phyloP scores from a whole-genome alignment of 441 rosid species.

The Gossypium armourianum region DNA sequence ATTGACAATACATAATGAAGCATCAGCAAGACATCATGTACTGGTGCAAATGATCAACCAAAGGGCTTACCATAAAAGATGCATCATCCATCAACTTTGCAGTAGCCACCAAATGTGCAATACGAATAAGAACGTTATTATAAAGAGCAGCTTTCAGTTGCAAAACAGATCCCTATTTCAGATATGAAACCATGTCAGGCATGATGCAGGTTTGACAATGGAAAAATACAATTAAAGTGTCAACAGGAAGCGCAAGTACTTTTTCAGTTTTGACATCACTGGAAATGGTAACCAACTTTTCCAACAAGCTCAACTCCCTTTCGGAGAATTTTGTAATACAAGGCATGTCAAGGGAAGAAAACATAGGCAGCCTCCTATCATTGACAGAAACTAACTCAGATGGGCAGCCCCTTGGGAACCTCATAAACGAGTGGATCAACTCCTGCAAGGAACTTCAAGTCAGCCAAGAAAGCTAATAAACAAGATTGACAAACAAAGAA shows the following conservation, averaged over 20 bases:
- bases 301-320: slow-evolving; percentile 40
- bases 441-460: slow-evolving; percentile 44
- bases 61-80: slow-evolving; percentile 51
- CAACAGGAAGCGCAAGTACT: slow-evolving; percentile 25
- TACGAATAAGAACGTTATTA: slow-evolving; percentile 49
- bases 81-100: slow-evolving; percentile 42
- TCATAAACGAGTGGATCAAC: slow-evolving; percentile 59
- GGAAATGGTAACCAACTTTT: slow-evolving; percentile 50
- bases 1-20: slow-evolving; percentile 22
- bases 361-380: slow-evolving; percentile 24
- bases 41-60: slow-evolving; percentile 3
- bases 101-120: slow-evolving; percentile 51
- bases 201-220: neutral
- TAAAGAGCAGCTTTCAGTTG: slow-evolving; percentile 49
- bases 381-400: slow-evolving; percentile 25
- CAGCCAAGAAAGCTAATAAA: slow-evolving; percentile 16
- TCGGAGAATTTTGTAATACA: slow-evolving; percentile 34
- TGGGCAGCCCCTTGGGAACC: slow-evolving; percentile 52
- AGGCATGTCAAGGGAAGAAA: slow-evolving; percentile 28
- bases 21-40: slow-evolving; percentile 18
- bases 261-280: slow-evolving; percentile 34
- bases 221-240: neutral
- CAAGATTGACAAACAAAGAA: neutral
- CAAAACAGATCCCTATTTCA: slow-evolving; percentile 37
- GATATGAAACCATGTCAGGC: slow-evolving; percentile 10